Evolutionary conservation across 495 filamentous ascomycete species (phyloP), one percentile per base, ranked within the genome.

Genomic region (Lepraria neglecta): DNA sequence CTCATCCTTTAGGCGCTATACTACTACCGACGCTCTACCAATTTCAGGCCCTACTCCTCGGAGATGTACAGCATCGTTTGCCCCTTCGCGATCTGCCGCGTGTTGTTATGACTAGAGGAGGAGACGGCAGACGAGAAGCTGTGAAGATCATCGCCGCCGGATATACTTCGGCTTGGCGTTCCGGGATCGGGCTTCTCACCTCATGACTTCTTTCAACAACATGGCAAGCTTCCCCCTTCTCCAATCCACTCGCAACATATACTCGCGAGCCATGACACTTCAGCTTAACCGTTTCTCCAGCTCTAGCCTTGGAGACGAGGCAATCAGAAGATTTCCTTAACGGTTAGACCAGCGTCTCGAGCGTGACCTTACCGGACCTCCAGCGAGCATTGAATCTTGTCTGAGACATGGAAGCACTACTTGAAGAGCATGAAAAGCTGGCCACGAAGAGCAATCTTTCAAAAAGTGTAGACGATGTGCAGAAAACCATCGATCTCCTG

Each of bases 401-500:
- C 35, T 33, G 48, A 35, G 40, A 15, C 1, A 91, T 91, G 87
- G 86, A 90, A 51, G 71, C 76, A 17, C 82, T 96, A 42, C 78
- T 90, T 67, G 82, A 83, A 64, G 90, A 92, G 64, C 80, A 91
- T 59, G 81, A 84, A 50, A 79, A 83, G 67, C 79, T 95, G n/a
- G 77, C 75, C 61, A 84, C 80, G 70, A 82, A 79, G 65, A 77
- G 81, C n/a, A 90, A 88, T 67, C 82, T 91, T 17, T 80, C 80
- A 1, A 81, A 87, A 62, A 72, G 83, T 24, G 80, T 92, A 21
- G 75, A 83, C 33, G 84, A 91, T 81, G 86, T 95, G 3, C 89
- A 96, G 69, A 79, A 79, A 40, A 86, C 88, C 58, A 89, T 98
- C 55, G 83, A 90, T 59, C 74, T 87, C 52, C 81, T 98, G 30